A percentile compares a stretch with the other conserved stretches of the same genome.
Conservation (phyloP, 177 flowering plant genomes). For the Vitis hybrid region DNA sequence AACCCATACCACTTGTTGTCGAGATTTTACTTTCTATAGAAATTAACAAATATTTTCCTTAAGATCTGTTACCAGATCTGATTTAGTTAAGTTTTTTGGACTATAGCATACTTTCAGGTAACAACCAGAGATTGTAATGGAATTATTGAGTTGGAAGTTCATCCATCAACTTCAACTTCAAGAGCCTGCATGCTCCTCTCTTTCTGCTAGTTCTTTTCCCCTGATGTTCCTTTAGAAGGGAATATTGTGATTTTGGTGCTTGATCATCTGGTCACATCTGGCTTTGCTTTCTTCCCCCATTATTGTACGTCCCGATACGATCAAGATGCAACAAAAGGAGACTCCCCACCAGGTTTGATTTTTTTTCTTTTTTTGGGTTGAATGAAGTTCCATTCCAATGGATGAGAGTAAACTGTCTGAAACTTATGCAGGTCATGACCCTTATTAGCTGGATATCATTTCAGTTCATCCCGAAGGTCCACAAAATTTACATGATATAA, state of each 20-base stretch:
- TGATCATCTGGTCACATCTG: constrained; percentile 38
- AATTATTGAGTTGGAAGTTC: not conserved
- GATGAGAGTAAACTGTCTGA: constrained; percentile 15
- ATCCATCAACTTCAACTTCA: not conserved
- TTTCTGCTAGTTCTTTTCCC: not conserved
- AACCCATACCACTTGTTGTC: too few relatives aligned
- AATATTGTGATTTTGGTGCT: constrained; percentile 30
- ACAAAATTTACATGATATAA: not conserved
- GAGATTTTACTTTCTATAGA: too few relatives aligned
- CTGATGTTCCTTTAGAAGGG: constrained; percentile 16
- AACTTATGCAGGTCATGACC: constrained; percentile 12
- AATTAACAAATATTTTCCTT: too few relatives aligned
- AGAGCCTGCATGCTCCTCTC: not conserved
- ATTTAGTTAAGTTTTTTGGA: too few relatives aligned
- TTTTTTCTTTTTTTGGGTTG: constrained; percentile 5
- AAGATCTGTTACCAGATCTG: too few relatives aligned
- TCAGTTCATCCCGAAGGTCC: constrained; percentile 21
- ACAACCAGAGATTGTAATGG: too few relatives aligned
- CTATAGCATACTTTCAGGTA: too few relatives aligned
- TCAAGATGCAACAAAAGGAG: not conserved
- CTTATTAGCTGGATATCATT: constrained; percentile 12
- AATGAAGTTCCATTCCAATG: constrained; percentile 16
- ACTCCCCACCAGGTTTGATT: constrained; percentile 16
- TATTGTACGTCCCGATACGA: constrained; percentile 11
- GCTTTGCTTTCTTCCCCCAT: not conserved